Base-by-base conservation (phyloP, 2,329 filamentous ascomycete genomes). In the Talaromyces sp. region DNA sequence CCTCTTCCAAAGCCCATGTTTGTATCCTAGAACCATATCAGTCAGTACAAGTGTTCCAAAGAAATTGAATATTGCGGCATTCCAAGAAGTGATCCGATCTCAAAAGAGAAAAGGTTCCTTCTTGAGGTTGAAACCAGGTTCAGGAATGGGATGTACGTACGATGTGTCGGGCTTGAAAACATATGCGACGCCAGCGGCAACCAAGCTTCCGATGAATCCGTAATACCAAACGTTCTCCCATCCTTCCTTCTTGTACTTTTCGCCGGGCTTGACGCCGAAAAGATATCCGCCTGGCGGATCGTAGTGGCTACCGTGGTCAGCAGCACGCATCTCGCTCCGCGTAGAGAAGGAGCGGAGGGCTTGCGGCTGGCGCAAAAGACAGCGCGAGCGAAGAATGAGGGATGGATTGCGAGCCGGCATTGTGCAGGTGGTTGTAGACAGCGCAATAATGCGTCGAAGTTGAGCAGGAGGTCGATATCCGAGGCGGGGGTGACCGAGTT, bases 101-200 rank as follows among this genome's bases (percentile, higher is more conserved):
- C 27, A 36, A 7, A 55, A 19, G 53, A 33, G n/a, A 55, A 7
- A 22, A 17, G 1, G 30, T 2, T 17, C 15, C 36, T 2, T 30
- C 15, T 30, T 51, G 44, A 27, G 2, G 4, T 15, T 51, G 19
- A 22, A 27, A 22, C 19, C 4, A 27, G 44, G 44, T 51, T 51
- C 10, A 9, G 25, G 19, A 27, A 30, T 17, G 9, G 28, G 60
- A 57, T 57, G 58, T 58, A 92, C 93, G 81, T 84, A 99, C 95
- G 92, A 96, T 66, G 93, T 98, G 84, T 99, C 95, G 58, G 95
- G 95, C 87, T 98, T 98, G 77, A 95, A 98, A 65, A 91, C 92
- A 80, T 96, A 92, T 67, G 90, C 91, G 67, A 97, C 82, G 64
- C 85, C 86, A 59, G 88, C 88, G 66, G 92, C 82, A 30, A 86